Evolutionary conservation across 768 basidiomycete genomes (phyloP).

Genomic region (Chalciporus piperatus): DNA sequence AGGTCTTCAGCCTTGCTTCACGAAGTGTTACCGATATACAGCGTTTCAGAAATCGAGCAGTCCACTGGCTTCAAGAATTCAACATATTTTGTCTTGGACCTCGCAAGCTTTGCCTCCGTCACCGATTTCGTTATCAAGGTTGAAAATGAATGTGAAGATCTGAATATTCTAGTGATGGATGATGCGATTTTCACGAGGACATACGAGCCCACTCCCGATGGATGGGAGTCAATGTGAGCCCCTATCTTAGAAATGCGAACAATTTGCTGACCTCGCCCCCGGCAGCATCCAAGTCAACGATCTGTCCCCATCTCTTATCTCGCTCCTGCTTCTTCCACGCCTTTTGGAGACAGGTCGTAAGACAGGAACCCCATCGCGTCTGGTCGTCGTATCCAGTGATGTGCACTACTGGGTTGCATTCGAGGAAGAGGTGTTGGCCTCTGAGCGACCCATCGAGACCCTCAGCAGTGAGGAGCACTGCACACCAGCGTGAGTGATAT

Average conservation of each 20-base stretch:
- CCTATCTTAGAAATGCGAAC: not conserved
- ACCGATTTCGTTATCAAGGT: conserved; percentile 34
- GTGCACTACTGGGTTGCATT: conserved; percentile 17
- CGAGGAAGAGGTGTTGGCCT: conserved; percentile 9
- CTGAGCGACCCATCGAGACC: conserved; percentile 17
- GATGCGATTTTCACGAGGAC: conserved; percentile 24
- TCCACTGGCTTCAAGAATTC: conserved; percentile 25
- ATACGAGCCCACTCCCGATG: conserved; percentile 34
- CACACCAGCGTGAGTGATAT: conserved; percentile 12
- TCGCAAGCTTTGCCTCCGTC: conserved; percentile 41
- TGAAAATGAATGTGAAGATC: conserved; percentile 10
- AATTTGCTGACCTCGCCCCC: not conserved
- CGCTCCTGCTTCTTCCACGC: conserved; percentile 28
- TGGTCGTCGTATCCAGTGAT: conserved; percentile 31
- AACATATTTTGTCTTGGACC: conserved; percentile 42
- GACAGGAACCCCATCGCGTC: conserved; percentile 10
- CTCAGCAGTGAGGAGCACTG: conserved; percentile 20
- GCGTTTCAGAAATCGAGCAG: conserved; percentile 12
- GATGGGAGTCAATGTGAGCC: conserved; percentile 42
- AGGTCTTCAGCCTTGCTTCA: not conserved
- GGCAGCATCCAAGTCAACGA: conserved; percentile 31
- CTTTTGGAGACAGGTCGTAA: conserved; percentile 18
- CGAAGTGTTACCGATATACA: not conserved
- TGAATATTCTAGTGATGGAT: conserved; percentile 45
- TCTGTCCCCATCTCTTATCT: conserved; percentile 25